Evolutionary conservation across 2,329 filamentous ascomycete species (phyloP), one percentile per base, ranked within the genome.

Genomic region (Neocucurbitaria cava): DNA sequence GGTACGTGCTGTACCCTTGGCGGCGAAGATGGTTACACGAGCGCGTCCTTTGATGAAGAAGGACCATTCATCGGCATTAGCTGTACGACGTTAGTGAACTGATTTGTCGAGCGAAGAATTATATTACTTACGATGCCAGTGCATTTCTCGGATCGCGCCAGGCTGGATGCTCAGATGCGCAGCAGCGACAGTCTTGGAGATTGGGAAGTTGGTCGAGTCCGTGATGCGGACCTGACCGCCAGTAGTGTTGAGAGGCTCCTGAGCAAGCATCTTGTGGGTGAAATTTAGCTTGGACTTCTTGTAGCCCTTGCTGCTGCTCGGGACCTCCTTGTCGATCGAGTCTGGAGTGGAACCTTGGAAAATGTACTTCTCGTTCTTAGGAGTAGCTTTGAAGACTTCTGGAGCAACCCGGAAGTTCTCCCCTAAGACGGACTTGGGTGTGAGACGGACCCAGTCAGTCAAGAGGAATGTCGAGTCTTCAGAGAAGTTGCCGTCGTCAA

Each of bases 331-430:
- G 8, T 86, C 81, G 61, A 91, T 87, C 18, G 86, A 79, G 3
- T 82, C 85, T 0, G 89, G 89, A 1, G 82, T 75, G 0, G 84
- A 84, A 54, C 89, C 89, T 64, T 89, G 83, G 80, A 92, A 92
- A 71, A 92, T 92, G 79, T 91, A 92, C 64, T 90, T 89, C 64
- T 92, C 79, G 7, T 81, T 78, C 45, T 84, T 74, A 3, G 89
- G 89, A 10, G 91, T 82, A 56, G 88, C 81, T 15, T 85, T 82
- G 65, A 93, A 92, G 24, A 91, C 80, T 66, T 91, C 85, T 0
- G 89, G 85, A 0, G 85, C 83, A 1, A 92, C 78, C 68, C 90
- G 86, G 74, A 92, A 92, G 77, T 92, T 92, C 72, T 92, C 87
- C 30, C 86, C 81, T 3, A 91, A 81, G 24, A 92, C 88, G 1